Evolutionary conservation across 2,329 filamentous ascomycete genomes (phyloP), one percentile per base, ranked within the genome.

Genomic region (Aspergillus fructus): DNA sequence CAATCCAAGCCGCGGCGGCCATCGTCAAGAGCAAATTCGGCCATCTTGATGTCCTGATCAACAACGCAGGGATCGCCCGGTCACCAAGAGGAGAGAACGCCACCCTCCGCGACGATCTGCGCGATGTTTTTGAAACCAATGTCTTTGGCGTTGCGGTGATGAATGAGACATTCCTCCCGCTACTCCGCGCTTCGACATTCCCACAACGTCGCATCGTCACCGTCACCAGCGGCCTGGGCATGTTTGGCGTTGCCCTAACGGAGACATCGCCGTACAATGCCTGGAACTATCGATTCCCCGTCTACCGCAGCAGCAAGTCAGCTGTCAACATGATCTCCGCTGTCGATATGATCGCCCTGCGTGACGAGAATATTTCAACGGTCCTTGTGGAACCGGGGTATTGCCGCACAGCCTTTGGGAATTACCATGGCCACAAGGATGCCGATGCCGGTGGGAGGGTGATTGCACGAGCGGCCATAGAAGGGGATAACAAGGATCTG

Each of bases 131-230:
- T 7, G 54, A 56, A 33, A 46, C 47, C 7, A 56, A 56, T 15
- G 48, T 56, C 17, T 56, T 56, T 23, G 41, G 54, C 8, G 41
- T 47, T 15, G 48, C 24, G 3, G 30, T 56, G 5, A 40, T 56
- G 41, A 34, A 21, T 3, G 41, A 46, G 12, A 46, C 46, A 17
- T 60, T 60, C 3, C 21, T 60, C 8, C 53, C 49, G 13, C 49
- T 59, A 1, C 33, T 59, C 3, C 53, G 53, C 21, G 48, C 48
- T 4, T 59, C 53, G 1, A 42, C 43, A 24, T 57, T 53, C 21
- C 21, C 17, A 23, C 33, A 59, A 17, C 57, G 53, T 6, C 57
- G 57, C 30, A 59, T 59, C n/a, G 43, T 46, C 12, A 49, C 50
- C 3, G 57, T 59, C 1, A 43, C 48, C 12, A 59, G 57, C 11